Percentiles rank a stretch among this genome's conserved stretches.
These are phyloP conservation scores for Borovskyia barvae DNA, from an alignment of 208 protist genomes.

Conservation along the genomic window DNA sequence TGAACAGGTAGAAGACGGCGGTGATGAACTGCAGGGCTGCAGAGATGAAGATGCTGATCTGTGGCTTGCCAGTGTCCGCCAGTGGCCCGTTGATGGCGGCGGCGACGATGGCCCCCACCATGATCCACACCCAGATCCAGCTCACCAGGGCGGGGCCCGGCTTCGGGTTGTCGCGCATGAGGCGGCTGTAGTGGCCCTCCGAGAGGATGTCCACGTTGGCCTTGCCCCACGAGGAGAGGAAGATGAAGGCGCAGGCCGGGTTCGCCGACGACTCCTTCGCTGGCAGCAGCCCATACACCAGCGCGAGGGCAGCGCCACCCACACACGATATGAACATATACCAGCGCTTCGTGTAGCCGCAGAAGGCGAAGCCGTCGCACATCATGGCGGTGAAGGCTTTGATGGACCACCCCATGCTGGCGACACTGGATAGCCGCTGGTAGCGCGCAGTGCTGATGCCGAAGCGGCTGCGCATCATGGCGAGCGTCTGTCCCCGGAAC, in stretches of 20 bases:
- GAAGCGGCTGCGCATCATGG: slow-evolving; percentile 55
- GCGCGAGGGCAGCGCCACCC: slow-evolving; percentile 30
- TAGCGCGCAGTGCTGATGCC: slow-evolving; percentile 35
- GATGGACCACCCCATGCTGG: slow-evolving; percentile 55
- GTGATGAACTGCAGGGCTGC: slow-evolving; percentile 58
- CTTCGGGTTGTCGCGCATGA: slow-evolving; percentile 48
- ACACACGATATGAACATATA: slow-evolving; percentile 54
- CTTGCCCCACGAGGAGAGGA: slow-evolving; percentile 50
- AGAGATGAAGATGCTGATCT: slow-evolving; percentile 53
- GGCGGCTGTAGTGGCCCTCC: slow-evolving; percentile 73
- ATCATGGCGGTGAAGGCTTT: slow-evolving; percentile 64
- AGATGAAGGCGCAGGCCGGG: slow-evolving; percentile 39
- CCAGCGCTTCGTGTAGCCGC: slow-evolving; percentile 78
- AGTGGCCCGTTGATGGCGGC: slow-evolving; percentile 52
- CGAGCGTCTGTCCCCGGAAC: slow-evolving; percentile 21
- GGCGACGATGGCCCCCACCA: slow-evolving; percentile 43
- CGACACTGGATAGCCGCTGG: slow-evolving; percentile 44
- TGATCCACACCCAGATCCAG: slow-evolving; percentile 64
- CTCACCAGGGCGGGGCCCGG: slow-evolving; percentile 53
- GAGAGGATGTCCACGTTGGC: slow-evolving; percentile 76
- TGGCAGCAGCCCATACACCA: slow-evolving; percentile 50
- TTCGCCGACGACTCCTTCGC: slow-evolving; percentile 31
- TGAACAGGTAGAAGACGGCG: slow-evolving; percentile 49
- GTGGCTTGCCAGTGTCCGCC: slow-evolving; percentile 38
- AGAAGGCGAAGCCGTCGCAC: slow-evolving; percentile 57